These are phyloP conservation scores for Diplodia scrobiculata DNA, from an alignment of 2,329 filamentous ascomycete genomes.

Conservation along the genomic window DNA sequence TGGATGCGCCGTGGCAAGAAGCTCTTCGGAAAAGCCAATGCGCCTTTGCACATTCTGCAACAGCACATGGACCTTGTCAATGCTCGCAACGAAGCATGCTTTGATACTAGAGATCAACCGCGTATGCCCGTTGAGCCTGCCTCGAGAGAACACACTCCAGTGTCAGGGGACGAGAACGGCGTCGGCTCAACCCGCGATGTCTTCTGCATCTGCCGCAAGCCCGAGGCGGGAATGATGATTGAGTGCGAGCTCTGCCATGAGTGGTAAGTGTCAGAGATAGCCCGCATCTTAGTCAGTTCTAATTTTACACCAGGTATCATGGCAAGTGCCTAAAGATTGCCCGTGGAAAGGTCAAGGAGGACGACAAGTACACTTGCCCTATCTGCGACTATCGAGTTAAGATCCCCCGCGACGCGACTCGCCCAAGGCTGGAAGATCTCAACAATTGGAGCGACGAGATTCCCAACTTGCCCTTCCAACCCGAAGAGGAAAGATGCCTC, in stretches of 20 bases:
- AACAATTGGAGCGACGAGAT: slow-evolving; percentile 83
- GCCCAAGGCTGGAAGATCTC: slow-evolving; percentile 91
- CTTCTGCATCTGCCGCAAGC: slow-evolving; percentile 92
- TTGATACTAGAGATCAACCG: slow-evolving; percentile 86
- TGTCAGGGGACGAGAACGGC: slow-evolving; percentile 50
- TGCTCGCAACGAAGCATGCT: slow-evolving; percentile 85
- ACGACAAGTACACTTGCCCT: slow-evolving; percentile 96
- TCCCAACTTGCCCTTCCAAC: slow-evolving; percentile 79
- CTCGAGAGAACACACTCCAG: slow-evolving; percentile 75
- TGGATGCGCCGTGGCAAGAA: slow-evolving; percentile 99
- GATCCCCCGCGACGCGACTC: slow-evolving; percentile 92
- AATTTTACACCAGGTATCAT: slow-evolving; percentile 71
- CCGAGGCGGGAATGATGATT: slow-evolving; percentile 99
- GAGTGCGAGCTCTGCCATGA: slow-evolving; percentile 98
- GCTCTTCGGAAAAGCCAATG: slow-evolving; percentile 96
- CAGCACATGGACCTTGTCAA: slow-evolving; percentile 92
- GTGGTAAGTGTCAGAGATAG: slow-evolving; percentile 64
- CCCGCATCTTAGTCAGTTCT: slow-evolving; percentile 35
- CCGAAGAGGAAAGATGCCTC: slow-evolving; percentile 87
- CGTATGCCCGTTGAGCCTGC: slow-evolving; percentile 88
- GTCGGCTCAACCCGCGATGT: slow-evolving; percentile 68
- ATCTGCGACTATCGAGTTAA: slow-evolving; percentile 97
- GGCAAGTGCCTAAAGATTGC: slow-evolving; percentile 98
- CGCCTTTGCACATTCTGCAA: slow-evolving; percentile 91
- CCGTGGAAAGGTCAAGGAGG: slow-evolving; percentile 94